These are phyloP conservation scores for Brettanomyces nanus DNA, from an alignment of 805 yeast genomes.

Conservation along the genomic window DNA sequence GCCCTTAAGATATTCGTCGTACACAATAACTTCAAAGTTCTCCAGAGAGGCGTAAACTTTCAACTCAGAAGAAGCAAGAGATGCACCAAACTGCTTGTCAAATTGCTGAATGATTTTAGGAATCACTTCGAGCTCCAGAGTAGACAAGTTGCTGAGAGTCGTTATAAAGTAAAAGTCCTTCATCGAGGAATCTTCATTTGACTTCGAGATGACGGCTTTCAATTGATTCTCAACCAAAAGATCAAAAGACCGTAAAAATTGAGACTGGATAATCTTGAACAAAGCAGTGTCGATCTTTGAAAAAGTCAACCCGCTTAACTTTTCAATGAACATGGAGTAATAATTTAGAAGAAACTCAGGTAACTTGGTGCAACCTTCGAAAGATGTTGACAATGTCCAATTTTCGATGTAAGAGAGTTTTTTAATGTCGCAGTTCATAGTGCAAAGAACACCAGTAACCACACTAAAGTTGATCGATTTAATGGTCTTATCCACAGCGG, in stretches of 20 bases:
- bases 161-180: conserved; percentile 20
- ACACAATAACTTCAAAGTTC: conserved; percentile 44
- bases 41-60: conserved; percentile 38
- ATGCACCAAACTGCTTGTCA: conserved; percentile 41
- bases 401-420: conserved; percentile 27
- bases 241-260: conserved; percentile 28
- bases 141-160: conserved; percentile 47
- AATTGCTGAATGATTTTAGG: conserved; percentile 42
- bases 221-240: conserved; percentile 35
- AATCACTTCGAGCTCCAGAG: conserved; percentile 36
- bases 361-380: conserved; percentile 28
- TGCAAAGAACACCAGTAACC: conserved; percentile 19
- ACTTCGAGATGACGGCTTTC: conserved; percentile 33
- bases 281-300: conserved; percentile 11
- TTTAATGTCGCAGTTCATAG: conserved; percentile 19
- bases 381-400: conserved; percentile 25
- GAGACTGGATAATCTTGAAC: conserved; percentile 23
- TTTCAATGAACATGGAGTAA: conserved; percentile 29
- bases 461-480: conserved; percentile 18
- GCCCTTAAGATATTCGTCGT: conserved; percentile 43
- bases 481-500: conserved; percentile 6
- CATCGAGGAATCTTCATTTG: conserved; percentile 11
- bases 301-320: conserved; percentile 17
- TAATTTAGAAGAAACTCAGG: conserved; percentile 32
- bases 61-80: conserved; percentile 32